Percentiles rank a stretch among this genome's conserved stretches.
These are phyloP conservation scores for Diospyros kaki DNA, from an alignment of 148 eudicot genomes.

Conservation along the genomic window DNA sequence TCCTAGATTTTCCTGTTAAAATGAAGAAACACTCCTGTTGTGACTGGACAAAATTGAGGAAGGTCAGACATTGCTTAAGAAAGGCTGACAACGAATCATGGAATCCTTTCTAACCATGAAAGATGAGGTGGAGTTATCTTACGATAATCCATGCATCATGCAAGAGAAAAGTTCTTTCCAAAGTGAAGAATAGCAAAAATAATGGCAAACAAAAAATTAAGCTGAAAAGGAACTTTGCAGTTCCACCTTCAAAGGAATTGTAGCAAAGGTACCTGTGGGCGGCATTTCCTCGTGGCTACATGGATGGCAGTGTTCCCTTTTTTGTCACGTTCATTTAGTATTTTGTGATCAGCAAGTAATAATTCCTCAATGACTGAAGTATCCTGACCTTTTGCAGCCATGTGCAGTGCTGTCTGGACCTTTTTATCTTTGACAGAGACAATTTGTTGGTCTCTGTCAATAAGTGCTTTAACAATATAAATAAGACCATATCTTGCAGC, in stretches of 20 bases:
- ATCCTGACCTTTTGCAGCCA: constrained; percentile 92
- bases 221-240: neutral
- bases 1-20: too few species aligned
- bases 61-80: too few species aligned
- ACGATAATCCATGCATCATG: too few species aligned
- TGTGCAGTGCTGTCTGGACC: constrained; percentile 92
- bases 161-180: too few species aligned
- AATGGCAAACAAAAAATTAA: neutral
- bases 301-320: constrained; percentile 89
- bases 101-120: too few species aligned
- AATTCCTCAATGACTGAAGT: constrained; percentile 64
- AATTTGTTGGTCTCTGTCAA: constrained; percentile 57
- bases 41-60: too few species aligned
- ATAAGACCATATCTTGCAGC: constrained; percentile 69
- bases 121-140: too few species aligned
- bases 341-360: constrained; percentile 61
- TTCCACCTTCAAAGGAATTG: neutral
- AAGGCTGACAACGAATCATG: too few species aligned
- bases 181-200: too few species aligned
- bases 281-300: constrained; percentile 77
- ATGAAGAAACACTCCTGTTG: too few species aligned
- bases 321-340: constrained; percentile 85
- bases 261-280: constrained; percentile 56
- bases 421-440: constrained; percentile 78
- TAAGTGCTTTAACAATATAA: constrained; percentile 55